Base-by-base conservation (phyloP, 805 yeast species). In the Lipomyces chichibuensis region DNA sequence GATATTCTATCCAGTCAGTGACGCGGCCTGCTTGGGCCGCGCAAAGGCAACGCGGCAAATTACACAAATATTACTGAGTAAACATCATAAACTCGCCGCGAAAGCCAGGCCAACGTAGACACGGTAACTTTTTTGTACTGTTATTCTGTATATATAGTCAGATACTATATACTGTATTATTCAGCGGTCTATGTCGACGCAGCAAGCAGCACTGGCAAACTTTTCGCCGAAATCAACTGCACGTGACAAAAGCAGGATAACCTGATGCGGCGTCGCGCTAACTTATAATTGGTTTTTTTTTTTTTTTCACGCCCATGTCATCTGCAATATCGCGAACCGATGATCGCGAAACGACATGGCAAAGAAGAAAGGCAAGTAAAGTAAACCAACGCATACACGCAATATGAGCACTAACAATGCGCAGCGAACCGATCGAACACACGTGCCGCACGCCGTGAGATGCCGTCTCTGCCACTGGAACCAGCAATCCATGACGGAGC, bases 381-480 rank as follows among this genome's bases (percentile, higher is more conserved):
- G 17, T 9, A 20, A 14, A n/a, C 3, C 3, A 8, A 27, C 27
- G 0, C 27, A 14, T 27, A 25, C 17, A 37, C 13, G 3, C 29
- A 27, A 25, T 29, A 3, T 17, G 8, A 2, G 33, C n/a, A 5
- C 56, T 46, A 8, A 14, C 27, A 51, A 29, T 7, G 20, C 32
- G 17, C 29, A 65, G 69, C 69, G 25, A 29, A 51, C 57, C 54
- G 54, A 13, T 60, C 67, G 35, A 66, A 66, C 67, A 58, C 20
- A 49, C 63, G 70, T n/a, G 67, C 53, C 8, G 70, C 70, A 6
- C 62, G 70, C 14, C 65, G 70, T 37, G 65, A 60, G 25, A 54
- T 64, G 60, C 70, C 70, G 35, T 59, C 46, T 11, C 61, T 63
- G 29, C n/a, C 54, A 9, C 61, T 63, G 3, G 65, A 53, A 49